Evolutionary conservation across 176 grass and related monocot genomes (phyloP).

Genomic region (Oryza rufipogon): DNA sequence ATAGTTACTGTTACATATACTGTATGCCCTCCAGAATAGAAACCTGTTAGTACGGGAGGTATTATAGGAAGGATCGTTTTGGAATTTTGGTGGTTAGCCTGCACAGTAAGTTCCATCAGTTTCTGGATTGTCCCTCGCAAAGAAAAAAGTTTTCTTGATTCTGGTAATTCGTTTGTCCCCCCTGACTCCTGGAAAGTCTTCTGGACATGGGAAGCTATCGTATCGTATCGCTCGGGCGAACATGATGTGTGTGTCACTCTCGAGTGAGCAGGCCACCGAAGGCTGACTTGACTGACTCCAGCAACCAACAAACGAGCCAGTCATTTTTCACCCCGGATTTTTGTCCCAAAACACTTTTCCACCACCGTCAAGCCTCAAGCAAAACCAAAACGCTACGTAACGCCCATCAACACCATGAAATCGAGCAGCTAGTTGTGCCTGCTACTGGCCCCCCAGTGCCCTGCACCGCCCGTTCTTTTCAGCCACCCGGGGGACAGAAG

Average conservation of each 20-base stretch:
- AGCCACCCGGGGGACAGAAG: no score
- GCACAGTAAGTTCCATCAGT: not conserved
- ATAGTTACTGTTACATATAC: slow-evolving; percentile 4
- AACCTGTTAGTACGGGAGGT: no score
- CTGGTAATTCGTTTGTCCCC: not conserved
- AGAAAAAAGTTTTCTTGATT: not conserved
- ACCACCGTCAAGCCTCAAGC: not conserved
- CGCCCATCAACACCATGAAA: not conserved
- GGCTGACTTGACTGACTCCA: not conserved
- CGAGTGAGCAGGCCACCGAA: slow-evolving; percentile 15
- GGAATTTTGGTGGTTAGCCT: no score
- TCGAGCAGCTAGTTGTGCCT: not conserved
- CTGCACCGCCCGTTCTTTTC: no score
- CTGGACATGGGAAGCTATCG: not conserved
- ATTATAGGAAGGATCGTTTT: no score
- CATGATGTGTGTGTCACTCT: not conserved
- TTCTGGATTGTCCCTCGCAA: not conserved
- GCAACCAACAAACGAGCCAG: not conserved
- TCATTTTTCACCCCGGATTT: not conserved
- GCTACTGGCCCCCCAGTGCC: no score
- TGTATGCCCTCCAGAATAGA: not conserved
- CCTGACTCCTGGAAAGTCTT: not conserved
- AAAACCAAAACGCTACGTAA: not conserved
- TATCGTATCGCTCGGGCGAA: not conserved
- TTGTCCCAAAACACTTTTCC: not conserved